Evolutionary conservation across 192 early-diverging fungal genomes (phyloP), one percentile per base, ranked within the genome.

Genomic region (Umbelopsis vinacea): DNA sequence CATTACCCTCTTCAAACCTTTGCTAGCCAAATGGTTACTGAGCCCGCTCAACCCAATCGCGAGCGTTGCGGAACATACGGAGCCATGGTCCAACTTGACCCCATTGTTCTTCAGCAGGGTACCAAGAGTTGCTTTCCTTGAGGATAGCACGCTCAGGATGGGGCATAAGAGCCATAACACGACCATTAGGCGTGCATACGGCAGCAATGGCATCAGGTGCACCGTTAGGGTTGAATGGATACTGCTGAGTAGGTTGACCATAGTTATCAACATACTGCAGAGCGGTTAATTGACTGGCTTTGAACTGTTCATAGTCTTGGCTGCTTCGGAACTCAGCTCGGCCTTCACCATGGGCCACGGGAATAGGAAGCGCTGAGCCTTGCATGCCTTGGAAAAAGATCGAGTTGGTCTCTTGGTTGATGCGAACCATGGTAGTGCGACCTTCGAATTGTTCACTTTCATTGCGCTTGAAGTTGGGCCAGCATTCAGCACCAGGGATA

Each of bases 201-300:
- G 89, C 98, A n/a, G 97, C 90, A 69, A 99, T 88, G 55, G 95
- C 96, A 68, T 85, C 35, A 15, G 90, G 89, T 33, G 91, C 88
- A 22, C 98, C 98, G 80, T 99, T 99, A 66, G 98, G 98, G 83
- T 99, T 99, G 86, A 87, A 89, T 48, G 98, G 98, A 77, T 99
- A 99, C 73, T 84, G 83, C 69, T 93, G 88, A 15, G 88, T 90
- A 15, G 82, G 79, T 3, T 93, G 89, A 29, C 89, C 90, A 71
- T 91, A 82, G 83, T 96, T 95, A 73, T 97, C 93, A 35, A 98
- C 93, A 81, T 90, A 99, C 43, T 85, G 84, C 4, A 90, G 78
- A 1, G 92, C 90, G 14, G 92, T 78, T 47, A 92, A 81, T n/a
- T 90, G 77, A 47, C 81, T 54, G 45, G 45, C 66, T 19, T 82